These are phyloP conservation scores for Cardamine occulta DNA, from an alignment of 345 rosid genomes.

Conservation along the genomic window DNA sequence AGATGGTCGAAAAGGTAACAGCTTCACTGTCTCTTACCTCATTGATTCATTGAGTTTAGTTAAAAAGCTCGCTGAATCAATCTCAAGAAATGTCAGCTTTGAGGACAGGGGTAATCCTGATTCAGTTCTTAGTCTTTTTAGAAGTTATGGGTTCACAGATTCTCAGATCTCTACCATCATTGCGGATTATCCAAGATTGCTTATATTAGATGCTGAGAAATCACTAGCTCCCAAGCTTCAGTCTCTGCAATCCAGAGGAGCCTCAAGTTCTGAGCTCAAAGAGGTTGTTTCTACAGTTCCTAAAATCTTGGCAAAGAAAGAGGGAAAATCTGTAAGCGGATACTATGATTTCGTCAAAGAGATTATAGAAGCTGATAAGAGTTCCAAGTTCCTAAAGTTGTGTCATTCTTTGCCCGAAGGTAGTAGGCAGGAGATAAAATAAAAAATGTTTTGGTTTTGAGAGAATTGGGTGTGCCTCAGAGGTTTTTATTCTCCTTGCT, in stretches of 20 bases:
- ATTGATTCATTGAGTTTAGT: constrained; percentile 38
- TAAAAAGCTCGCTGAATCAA: constrained; percentile 22
- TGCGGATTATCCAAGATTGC: constrained; percentile 18
- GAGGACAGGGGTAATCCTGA: neutral
- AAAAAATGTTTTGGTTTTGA: no score
- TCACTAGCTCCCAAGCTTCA: constrained; percentile 41
- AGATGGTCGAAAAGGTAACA: constrained; percentile 11
- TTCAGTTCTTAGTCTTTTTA: constrained; percentile 22
- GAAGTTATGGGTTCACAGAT: constrained; percentile 28
- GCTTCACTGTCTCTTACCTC: constrained; percentile 19
- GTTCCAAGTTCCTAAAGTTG: neutral
- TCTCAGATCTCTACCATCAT: constrained; percentile 34
- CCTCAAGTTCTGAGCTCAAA: constrained; percentile 32
- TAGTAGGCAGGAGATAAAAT: no score
- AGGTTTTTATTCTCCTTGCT: neutral
- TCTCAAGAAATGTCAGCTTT: neutral
- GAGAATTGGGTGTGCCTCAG: constrained; percentile 13
- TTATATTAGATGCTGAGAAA: constrained; percentile 17
- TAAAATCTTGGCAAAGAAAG: constrained; percentile 15
- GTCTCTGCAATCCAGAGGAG: constrained; percentile 37
- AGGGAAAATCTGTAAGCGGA: neutral
- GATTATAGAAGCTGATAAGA: neutral
- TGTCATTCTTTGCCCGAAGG: constrained; percentile 1
- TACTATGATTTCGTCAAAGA: constrained; percentile 32
- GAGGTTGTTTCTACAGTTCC: constrained; percentile 29